phyloP scores from a whole-genome alignment of 2,329 filamentous ascomycete species.

The Geosmithia flava region DNA sequence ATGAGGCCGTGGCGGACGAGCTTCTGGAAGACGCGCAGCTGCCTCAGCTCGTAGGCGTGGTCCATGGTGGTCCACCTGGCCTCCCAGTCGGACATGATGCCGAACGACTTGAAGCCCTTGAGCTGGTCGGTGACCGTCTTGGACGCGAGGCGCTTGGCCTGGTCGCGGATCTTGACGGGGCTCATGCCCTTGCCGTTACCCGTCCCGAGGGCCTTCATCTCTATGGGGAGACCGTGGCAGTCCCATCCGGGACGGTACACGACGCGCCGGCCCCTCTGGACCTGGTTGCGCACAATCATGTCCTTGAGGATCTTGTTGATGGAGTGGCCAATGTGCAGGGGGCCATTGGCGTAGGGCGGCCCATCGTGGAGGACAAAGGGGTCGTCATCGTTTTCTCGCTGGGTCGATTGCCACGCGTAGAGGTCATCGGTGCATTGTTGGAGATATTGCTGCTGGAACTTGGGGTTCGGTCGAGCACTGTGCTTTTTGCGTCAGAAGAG shows the following conservation, averaged over 20 bases:
- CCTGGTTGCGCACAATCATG: conserved; percentile 71
- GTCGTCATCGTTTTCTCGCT: conserved; percentile 35
- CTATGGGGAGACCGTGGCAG: conserved; percentile 93
- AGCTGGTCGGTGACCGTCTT: conserved; percentile 63
- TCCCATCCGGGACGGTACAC: conserved; percentile 92
- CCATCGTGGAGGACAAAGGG: conserved; percentile 86
- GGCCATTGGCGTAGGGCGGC: conserved; percentile 91
- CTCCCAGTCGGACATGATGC: conserved; percentile 73
- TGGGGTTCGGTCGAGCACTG: conserved; percentile 39
- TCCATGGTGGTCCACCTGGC: conserved; percentile 72
- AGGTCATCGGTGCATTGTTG: conserved; percentile 73
- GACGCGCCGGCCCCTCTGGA: conserved; percentile 59
- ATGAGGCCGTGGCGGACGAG: conserved; percentile 65
- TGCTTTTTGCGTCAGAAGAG: conserved; percentile 1
- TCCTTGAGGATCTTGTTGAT: conserved; percentile 97
- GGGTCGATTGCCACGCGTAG: conserved; percentile 70
- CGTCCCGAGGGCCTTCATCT: conserved; percentile 77
- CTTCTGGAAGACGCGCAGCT: conserved; percentile 62
- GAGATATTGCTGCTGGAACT: conserved; percentile 46
- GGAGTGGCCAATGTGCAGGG: conserved; percentile 83
- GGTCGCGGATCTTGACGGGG: conserved; percentile 47
- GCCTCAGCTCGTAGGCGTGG: conserved; percentile 57
- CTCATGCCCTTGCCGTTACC: conserved; percentile 25
- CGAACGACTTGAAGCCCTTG: conserved; percentile 60
- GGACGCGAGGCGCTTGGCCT: conserved; percentile 52